Evolutionary conservation across 805 yeast species (phyloP).

Genomic region (Wickerhamiella nectarea): DNA sequence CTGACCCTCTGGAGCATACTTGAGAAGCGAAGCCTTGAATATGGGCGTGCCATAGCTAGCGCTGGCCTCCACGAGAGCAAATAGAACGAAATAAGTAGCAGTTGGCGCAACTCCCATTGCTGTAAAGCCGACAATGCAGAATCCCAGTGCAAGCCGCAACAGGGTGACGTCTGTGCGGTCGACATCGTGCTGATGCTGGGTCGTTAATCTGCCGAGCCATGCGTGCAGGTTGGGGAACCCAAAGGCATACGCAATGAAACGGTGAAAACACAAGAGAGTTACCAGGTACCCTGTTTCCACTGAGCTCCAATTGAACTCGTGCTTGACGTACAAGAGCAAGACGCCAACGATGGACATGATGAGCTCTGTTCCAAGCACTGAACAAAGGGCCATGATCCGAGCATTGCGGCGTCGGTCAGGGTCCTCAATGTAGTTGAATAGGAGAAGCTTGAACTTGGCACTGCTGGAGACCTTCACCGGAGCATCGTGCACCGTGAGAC

Average conservation of each 20-base stretch:
- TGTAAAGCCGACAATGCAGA: constrained; percentile 19
- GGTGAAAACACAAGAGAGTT: constrained; percentile 19
- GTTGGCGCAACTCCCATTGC: constrained; percentile 18
- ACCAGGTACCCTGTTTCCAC: constrained; percentile 24
- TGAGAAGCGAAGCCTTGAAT: constrained; percentile 21
- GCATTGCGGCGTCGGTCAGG: constrained; percentile 16
- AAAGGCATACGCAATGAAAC: constrained; percentile 21
- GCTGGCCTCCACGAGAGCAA: constrained; percentile 21
- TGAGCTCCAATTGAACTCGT: constrained; percentile 24
- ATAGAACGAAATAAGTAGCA: constrained; percentile 16
- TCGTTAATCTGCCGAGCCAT: constrained; percentile 12
- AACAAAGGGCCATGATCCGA: constrained; percentile 14
- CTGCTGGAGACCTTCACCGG: neutral
- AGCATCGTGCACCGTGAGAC: constrained; percentile 12
- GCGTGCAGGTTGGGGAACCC: constrained; percentile 20
- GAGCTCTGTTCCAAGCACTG: constrained; percentile 16
- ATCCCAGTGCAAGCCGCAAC: constrained; percentile 18
- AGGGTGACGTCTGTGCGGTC: constrained; percentile 18
- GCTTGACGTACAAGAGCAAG: constrained; percentile 21
- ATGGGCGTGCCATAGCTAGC: constrained; percentile 22
- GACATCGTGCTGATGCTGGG: constrained; percentile 15
- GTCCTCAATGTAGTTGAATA: constrained; percentile 14
- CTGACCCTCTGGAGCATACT: constrained; percentile 20
- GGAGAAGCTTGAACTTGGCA: constrained; percentile 9
- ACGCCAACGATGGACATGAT: constrained; percentile 13